Evolutionary conservation across 768 basidiomycete genomes (phyloP).

Genomic region (Mycena maculata): DNA sequence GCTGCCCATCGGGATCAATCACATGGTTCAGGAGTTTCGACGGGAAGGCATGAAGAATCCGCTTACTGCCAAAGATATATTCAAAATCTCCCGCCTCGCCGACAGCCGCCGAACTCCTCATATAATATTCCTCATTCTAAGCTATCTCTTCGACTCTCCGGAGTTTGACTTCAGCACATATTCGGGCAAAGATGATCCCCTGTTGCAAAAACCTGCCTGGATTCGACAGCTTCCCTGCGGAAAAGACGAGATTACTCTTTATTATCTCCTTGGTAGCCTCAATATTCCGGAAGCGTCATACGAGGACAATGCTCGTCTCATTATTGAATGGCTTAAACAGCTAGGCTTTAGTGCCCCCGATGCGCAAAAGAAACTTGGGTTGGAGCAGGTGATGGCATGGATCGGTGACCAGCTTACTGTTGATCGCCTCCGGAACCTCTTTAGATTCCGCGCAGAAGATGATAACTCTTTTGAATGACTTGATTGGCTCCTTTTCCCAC

Average conservation of each 20-base stretch:
- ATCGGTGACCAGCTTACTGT: constrained; percentile 50
- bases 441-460: too few species aligned
- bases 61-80: background rate
- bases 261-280: constrained; percentile 32
- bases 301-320: background rate
- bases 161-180: constrained; percentile 9
- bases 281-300: constrained; percentile 39
- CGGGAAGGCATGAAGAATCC: background rate
- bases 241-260: constrained; percentile 5
- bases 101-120: constrained; percentile 7
- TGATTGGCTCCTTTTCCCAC: too few species aligned
- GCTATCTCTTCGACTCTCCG: background rate
- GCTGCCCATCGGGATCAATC: constrained; percentile 24
- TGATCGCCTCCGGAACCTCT: constrained; percentile 38
- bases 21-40: constrained; percentile 13
- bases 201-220: constrained; percentile 20
- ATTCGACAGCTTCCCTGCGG: constrained; percentile 34
- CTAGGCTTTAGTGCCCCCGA: background rate
- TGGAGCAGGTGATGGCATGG: constrained; percentile 41
- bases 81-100: background rate
- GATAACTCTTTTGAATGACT: too few species aligned
- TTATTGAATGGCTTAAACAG: background rate
- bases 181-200: background rate
- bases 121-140: background rate
- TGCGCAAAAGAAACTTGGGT: constrained; percentile 1